Evolutionary conservation across 164 flowering plant species (phyloP).

Genomic region (Magnolia kwangsiensis): DNA sequence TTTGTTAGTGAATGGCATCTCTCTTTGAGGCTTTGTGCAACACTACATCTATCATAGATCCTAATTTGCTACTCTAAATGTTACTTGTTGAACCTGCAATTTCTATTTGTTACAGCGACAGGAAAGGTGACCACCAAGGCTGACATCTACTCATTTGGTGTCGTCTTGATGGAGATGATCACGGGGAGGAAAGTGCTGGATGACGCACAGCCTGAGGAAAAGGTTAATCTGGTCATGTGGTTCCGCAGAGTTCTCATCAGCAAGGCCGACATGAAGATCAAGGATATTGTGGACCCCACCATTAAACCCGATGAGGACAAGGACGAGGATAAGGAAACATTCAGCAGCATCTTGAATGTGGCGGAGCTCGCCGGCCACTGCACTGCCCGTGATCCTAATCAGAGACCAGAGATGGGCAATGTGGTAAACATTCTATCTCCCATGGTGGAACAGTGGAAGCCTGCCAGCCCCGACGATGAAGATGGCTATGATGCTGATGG

Average conservation of each 20-base stretch:
- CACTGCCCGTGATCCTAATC: conserved; percentile 48
- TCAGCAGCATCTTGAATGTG: conserved; percentile 33
- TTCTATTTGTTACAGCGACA: conserved; percentile 21
- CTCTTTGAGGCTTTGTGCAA: neutral
- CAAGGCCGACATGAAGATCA: conserved; percentile 24
- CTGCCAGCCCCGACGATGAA: conserved; percentile 27
- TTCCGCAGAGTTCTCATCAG: conserved; percentile 37
- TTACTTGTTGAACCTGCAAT: conserved; percentile 2
- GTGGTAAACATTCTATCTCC: conserved; percentile 45
- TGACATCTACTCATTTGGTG: conserved; percentile 38
- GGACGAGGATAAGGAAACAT: conserved; percentile 24
- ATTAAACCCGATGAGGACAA: conserved; percentile 43
- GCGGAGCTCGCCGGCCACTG: conserved; percentile 58
- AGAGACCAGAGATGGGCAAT: conserved; percentile 57
- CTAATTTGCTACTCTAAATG: neutral
- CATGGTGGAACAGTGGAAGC: conserved; percentile 60
- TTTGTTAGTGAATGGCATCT: neutral
- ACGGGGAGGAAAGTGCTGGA: conserved; percentile 31
- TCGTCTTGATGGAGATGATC: conserved; percentile 31
- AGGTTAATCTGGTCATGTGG: conserved; percentile 43
- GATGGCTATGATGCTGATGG: conserved; percentile 23
- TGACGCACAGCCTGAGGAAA: conserved; percentile 35
- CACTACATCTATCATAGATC: neutral
- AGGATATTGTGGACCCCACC: conserved; percentile 29
- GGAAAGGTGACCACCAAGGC: conserved; percentile 35